These are phyloP conservation scores for Trichophyton equinum DNA, from an alignment of 2,329 filamentous ascomycete genomes.

Conservation along the genomic window DNA sequence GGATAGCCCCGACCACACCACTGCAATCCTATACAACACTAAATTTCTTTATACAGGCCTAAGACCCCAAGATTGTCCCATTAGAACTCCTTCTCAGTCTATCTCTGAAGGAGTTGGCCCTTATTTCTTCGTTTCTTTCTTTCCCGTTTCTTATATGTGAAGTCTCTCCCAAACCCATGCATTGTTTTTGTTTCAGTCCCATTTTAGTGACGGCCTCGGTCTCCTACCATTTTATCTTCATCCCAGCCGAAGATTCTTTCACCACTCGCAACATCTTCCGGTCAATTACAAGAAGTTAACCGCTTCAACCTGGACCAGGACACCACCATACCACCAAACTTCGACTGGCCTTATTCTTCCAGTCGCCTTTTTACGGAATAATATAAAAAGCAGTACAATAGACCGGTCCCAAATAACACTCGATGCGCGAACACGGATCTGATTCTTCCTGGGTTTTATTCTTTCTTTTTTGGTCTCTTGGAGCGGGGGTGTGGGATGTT, in stretches of 20 bases:
- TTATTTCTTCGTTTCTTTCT: neutral
- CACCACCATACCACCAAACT: neutral
- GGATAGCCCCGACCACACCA: neutral
- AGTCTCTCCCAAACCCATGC: neutral
- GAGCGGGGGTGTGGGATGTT: slow-evolving; percentile 1
- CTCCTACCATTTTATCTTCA: neutral
- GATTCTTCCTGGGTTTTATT: neutral
- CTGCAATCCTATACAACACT: neutral
- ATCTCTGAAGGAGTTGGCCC: neutral
- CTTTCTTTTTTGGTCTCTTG: slow-evolving; percentile 1
- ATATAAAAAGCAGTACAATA: neutral
- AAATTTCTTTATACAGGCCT: neutral
- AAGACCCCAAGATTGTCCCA: neutral
- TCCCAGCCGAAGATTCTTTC: neutral
- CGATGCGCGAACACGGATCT: neutral
- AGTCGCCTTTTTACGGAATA: neutral
- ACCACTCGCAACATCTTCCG: neutral
- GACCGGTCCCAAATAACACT: neutral
- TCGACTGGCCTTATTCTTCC: neutral
- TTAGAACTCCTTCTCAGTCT: neutral
- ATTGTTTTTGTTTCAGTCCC: neutral
- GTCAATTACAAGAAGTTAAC: neutral
- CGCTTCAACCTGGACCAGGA: neutral
- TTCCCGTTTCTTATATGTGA: slow-evolving; percentile 5
- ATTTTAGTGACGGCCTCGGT: neutral